A percentile compares a stretch with the other conserved stretches of the same genome.
Conservation (phyloP, 2,329 filamentous ascomycete genomes). For the Grosmannia penicillata region DNA sequence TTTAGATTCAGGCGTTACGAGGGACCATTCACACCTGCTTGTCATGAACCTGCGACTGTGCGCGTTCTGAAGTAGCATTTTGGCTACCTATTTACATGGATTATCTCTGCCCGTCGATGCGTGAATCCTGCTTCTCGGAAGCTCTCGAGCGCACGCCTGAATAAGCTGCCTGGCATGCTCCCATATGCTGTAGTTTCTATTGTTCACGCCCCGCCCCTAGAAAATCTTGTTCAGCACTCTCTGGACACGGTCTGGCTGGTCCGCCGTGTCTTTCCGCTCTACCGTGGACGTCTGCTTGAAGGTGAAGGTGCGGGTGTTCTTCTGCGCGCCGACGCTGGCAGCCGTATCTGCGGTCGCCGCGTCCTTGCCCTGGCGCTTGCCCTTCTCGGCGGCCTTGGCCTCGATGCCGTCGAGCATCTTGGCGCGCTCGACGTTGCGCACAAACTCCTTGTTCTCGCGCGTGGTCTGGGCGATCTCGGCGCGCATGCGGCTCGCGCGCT, state of each 20-base stretch:
- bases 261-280: conserved; percentile 27
- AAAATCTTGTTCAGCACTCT: conserved; percentile 52
- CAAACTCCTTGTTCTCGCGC: conserved; percentile 69
- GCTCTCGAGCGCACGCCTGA: too few species aligned
- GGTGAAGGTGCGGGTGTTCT: conserved; percentile 39
- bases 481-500: conserved; percentile 58
- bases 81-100: too few species aligned
- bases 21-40: too few species aligned
- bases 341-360: not conserved
- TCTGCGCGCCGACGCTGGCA: conserved; percentile 8
- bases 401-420: conserved; percentile 69
- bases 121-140: too few species aligned
- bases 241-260: conserved; percentile 41
- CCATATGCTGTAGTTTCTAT: too few species aligned
- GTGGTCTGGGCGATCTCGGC: conserved; percentile 64
- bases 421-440: conserved; percentile 62
- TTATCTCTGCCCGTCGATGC: too few species aligned
- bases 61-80: too few species aligned
- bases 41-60: too few species aligned
- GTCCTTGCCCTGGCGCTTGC: conserved; percentile 7
- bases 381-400: conserved; percentile 30
- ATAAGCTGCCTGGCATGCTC: too few species aligned
- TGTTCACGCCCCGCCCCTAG: too few species aligned
- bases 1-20: too few species aligned
- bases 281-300: conserved; percentile 55